Base-by-base conservation (phyloP, 495 filamentous ascomycete species). In the Hypoxylon perforatum region DNA sequence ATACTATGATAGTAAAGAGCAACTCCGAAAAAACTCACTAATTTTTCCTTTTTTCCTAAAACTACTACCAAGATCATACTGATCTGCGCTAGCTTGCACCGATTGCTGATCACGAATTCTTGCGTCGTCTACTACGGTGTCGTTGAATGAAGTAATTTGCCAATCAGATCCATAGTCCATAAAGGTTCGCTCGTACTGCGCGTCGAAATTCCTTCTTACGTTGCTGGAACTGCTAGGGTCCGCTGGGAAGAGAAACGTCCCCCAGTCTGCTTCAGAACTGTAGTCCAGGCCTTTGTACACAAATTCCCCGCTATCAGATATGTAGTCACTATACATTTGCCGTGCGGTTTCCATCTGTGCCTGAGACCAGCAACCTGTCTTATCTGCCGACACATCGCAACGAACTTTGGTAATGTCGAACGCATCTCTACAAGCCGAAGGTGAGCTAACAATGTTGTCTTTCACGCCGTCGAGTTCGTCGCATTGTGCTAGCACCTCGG, bases 381-480 rank as follows among this genome's bases (percentile, higher is more conserved):
- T 74, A 0, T 77, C 71, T 5, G 60, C 63, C 3, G 70, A 53
- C 1, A 70, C 65, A 63, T 87, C 88, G 5, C 56, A 90, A 58
- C 7, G 76, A 72, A 68, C 83, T 75, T 4, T 83, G 61, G 19
- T 77, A 58, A 69, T 68, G 35, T 73, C 63, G 48, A 73, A 75
- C 23, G 61, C 38, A 21, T 85, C 82, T 36, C 81, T 67, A 72
- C 88, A 91, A 8, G 83, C 75, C 47, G 75, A 72, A 0, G 84
- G 84, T 57, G 87, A 83, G 46, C 84, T 84, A 49, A 91, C 85
- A 61, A 90, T 85, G 7, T 81, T 83, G 56, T 90, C 88, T 14
- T 76, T 76, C 0, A 86, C 79, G 2, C 87, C 88, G 67, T 90
- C 88, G 25, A 87, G 76, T 0, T 64, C 55, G 69, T 91, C 87